Evolutionary conservation across 2,329 filamentous ascomycete species (phyloP).

Genomic region (Juglanconis oblonga): DNA sequence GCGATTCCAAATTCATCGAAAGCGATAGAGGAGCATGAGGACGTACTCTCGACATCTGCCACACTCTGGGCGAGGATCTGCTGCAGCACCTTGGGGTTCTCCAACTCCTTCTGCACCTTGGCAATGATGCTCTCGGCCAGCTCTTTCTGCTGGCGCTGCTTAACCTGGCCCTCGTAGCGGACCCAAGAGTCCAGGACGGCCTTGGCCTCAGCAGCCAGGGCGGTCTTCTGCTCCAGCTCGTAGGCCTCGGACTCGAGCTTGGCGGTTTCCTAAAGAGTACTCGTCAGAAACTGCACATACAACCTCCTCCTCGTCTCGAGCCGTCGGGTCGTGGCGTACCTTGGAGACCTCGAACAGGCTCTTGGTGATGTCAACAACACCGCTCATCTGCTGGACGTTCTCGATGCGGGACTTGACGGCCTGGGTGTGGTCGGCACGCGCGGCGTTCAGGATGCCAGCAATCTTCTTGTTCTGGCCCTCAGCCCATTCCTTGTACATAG

Average conservation of each 20-base stretch:
- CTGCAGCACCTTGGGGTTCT: constrained; percentile 95
- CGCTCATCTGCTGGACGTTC: constrained; percentile 89
- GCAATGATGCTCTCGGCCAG: constrained; percentile 87
- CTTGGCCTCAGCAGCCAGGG: constrained; percentile 91
- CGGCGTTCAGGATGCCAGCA: constrained; percentile 90
- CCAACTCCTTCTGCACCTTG: constrained; percentile 98
- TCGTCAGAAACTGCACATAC: constrained; percentile 17
- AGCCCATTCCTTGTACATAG: constrained; percentile 90
- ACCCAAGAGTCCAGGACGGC: constrained; percentile 96
- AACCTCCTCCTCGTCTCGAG: background rate
- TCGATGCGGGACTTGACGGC: constrained; percentile 93
- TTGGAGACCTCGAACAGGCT: constrained; percentile 96
- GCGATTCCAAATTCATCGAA: constrained; percentile 18
- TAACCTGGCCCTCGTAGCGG: constrained; percentile 96
- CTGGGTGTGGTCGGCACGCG: constrained; percentile 89
- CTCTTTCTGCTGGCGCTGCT: constrained; percentile 97
- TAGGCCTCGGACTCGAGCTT: constrained; percentile 92
- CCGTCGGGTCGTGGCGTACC: constrained; percentile 50
- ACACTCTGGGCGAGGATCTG: constrained; percentile 98
- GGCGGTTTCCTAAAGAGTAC: constrained; percentile 75
- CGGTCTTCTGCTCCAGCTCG: constrained; percentile 95
- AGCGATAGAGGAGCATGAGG: background rate
- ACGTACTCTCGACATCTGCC: constrained; percentile 87
- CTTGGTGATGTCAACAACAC: constrained; percentile 97
- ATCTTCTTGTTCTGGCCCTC: constrained; percentile 86